These are phyloP conservation scores for Arxiozyma telluris DNA, from an alignment of 1,139 yeast genomes.

Conservation along the genomic window DNA sequence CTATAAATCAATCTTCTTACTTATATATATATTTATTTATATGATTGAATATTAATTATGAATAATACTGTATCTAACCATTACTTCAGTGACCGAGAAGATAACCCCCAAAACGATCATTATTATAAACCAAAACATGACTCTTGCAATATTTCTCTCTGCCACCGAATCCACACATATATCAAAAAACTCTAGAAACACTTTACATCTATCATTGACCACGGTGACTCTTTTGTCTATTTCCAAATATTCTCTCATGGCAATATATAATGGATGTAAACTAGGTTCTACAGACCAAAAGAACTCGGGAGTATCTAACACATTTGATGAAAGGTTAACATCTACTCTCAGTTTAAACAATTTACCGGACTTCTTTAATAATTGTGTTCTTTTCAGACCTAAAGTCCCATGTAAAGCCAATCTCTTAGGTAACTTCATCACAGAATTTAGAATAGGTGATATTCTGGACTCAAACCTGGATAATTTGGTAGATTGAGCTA, in stretches of 20 bases:
- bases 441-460: conserved; percentile 74
- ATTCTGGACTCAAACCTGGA: conserved; percentile 87
- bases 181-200: conserved; percentile 85
- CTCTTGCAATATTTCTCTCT: conserved; percentile 81
- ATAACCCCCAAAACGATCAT: conserved; percentile 71
- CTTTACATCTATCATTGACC: conserved; percentile 85
- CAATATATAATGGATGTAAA: conserved; percentile 80
- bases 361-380: conserved; percentile 80
- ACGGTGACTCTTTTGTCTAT: conserved; percentile 92
- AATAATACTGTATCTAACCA: conserved; percentile 46
- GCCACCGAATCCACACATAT: conserved; percentile 90
- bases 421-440: conserved; percentile 79
- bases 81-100: conserved; percentile 55
- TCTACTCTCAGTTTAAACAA: conserved; percentile 85
- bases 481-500: conserved; percentile 89
- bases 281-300: conserved; percentile 98
- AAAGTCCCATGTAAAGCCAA: conserved; percentile 82
- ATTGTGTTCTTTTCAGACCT: conserved; percentile 69
- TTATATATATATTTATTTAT: neutral
- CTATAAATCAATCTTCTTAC: neutral
- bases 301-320: conserved; percentile 89
- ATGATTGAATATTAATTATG: conserved; percentile 11
- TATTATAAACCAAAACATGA: conserved; percentile 82
- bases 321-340: conserved; percentile 82
- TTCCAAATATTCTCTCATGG: conserved; percentile 85